Percentiles rank a stretch among this genome's conserved stretches.
Evolutionary conservation across 129 eudicot species (phyloP).

Genomic region (Arctium minus): DNA sequence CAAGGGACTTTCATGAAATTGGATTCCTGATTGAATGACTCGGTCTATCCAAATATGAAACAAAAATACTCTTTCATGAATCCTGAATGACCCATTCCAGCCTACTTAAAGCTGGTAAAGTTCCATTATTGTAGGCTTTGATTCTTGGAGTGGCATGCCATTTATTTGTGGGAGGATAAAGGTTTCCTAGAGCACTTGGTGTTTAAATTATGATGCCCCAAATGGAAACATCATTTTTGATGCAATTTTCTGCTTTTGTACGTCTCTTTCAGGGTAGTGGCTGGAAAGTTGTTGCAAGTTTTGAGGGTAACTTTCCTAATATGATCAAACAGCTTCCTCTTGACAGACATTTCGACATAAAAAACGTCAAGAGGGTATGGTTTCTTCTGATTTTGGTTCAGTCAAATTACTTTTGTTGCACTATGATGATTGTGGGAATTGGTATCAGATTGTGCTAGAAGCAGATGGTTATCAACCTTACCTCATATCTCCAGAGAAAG

Average conservation of each 20-base stretch:
- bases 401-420: neutral
- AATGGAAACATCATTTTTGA: neutral
- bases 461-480: conserved; percentile 99
- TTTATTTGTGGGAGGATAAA: neutral
- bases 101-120: neutral
- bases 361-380: conserved; percentile 90
- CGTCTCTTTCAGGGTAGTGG: conserved; percentile 76
- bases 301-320: conserved; percentile 93
- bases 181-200: neutral
- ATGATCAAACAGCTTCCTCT: conserved; percentile 96
- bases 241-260: neutral
- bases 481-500: conserved; percentile 98
- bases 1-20: too few species aligned
- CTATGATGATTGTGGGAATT: conserved; percentile 21
- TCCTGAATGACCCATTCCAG: neutral
- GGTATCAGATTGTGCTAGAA: conserved; percentile 85
- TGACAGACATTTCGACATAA: conserved; percentile 91
- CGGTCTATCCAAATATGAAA: too few species aligned
- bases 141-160: neutral
- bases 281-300: conserved; percentile 96
- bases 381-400: neutral
- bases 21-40: too few species aligned
- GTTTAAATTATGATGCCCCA: neutral
- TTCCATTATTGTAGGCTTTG: neutral
- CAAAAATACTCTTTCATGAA: neutral